These are phyloP conservation scores for Neurospora hispaniola DNA, from an alignment of 495 filamentous ascomycete genomes.

Conservation along the genomic window DNA sequence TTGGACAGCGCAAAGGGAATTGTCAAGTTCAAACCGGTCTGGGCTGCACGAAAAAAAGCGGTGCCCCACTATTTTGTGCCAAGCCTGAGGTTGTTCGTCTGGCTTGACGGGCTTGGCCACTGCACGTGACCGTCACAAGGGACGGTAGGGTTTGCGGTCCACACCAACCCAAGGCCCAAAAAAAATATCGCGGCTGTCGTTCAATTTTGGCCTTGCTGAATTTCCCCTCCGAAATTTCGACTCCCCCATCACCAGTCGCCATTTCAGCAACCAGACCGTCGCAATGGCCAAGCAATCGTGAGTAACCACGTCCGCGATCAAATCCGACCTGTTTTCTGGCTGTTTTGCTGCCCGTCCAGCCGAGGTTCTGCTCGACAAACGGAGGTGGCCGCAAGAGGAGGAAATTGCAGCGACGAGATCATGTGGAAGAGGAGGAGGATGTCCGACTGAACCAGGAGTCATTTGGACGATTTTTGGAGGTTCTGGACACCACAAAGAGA, in stretches of 20 bases:
- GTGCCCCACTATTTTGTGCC: neutral
- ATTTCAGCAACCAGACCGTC: slow-evolving; percentile 24
- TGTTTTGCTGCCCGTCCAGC: neutral
- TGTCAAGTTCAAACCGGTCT: neutral
- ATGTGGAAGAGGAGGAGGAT: neutral
- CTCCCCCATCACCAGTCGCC: slow-evolving; percentile 23
- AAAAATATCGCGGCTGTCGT: slow-evolving; percentile 24
- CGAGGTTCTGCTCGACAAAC: neutral
- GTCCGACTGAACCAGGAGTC: neutral
- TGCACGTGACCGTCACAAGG: slow-evolving; percentile 22
- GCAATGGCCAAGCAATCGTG: slow-evolving; percentile 44
- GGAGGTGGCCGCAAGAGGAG: slow-evolving; percentile 1
- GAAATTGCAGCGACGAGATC: neutral
- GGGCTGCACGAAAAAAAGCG: neutral
- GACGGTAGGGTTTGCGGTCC: slow-evolving; percentile 27
- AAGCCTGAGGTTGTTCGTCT: neutral
- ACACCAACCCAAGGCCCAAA: slow-evolving; percentile 16
- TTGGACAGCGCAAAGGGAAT: neutral
- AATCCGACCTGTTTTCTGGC: neutral
- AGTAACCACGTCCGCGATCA: slow-evolving; percentile 15
- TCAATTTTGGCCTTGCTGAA: slow-evolving; percentile 19
- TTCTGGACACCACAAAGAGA: neutral
- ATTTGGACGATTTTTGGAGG: neutral
- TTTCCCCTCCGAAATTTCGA: slow-evolving; percentile 25
- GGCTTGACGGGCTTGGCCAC: neutral